phyloP scores from a whole-genome alignment of 768 basidiomycete species.

The Neoboletus brunneissimus region DNA sequence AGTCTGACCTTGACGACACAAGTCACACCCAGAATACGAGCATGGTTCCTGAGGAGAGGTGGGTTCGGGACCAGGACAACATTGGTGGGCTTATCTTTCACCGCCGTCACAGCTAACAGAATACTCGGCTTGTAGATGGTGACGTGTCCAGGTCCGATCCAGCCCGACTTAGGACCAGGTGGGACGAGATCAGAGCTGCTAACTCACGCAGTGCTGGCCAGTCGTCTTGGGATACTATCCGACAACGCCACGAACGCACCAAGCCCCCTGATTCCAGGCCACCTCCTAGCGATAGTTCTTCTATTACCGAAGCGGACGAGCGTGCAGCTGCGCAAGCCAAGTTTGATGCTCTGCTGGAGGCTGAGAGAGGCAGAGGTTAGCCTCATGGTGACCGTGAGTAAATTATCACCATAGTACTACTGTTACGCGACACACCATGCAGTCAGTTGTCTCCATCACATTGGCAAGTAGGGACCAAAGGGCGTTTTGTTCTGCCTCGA shows the following conservation, averaged over 20 bases:
- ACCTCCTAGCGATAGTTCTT: conserved; percentile 2
- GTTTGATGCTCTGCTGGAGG: conserved; percentile 59
- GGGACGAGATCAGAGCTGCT: conserved; percentile 65
- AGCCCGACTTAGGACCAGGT: conserved; percentile 38
- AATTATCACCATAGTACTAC: not conserved
- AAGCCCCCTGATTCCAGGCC: conserved; percentile 15
- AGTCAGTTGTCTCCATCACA: not conserved
- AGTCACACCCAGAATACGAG: conserved; percentile 3
- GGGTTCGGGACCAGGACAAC: conserved; percentile 11
- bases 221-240: conserved; percentile 68
- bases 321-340: conserved; percentile 48
- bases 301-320: conserved; percentile 26
- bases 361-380: conserved; percentile 44
- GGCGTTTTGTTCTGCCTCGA: not conserved
- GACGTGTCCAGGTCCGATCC: conserved; percentile 5
- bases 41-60: conserved; percentile 15
- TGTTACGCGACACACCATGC: not conserved
- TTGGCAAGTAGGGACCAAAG: not conserved
- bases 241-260: conserved; percentile 51
- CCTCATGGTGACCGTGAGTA: conserved; percentile 18
- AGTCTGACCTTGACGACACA: not conserved
- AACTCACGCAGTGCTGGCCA: conserved; percentile 41
- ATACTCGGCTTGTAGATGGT: conserved; percentile 5
- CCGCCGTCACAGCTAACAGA: not conserved
- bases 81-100: conserved; percentile 13